Percentiles rank a stretch among this genome's conserved stretches.
Conservation (phyloP, 75 land plant genomes). For the Isoetes taiwanensis region DNA sequence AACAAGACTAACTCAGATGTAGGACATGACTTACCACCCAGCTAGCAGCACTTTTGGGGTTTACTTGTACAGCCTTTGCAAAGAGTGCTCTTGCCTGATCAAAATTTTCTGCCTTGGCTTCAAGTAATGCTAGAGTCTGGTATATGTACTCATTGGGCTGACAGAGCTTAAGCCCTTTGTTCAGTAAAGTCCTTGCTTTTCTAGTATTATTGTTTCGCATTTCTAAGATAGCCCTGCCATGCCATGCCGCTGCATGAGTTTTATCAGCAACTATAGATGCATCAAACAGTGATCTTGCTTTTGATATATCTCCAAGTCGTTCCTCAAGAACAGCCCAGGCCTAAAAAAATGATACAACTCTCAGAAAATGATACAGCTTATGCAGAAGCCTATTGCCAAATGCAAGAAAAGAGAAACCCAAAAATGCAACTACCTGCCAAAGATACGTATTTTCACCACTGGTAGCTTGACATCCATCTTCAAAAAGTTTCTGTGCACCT, state of each 20-base stretch:
- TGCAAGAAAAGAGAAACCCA: not conserved
- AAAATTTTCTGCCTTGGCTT: constrained; percentile 50
- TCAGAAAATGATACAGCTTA: not conserved
- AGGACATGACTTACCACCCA: constrained; percentile 63
- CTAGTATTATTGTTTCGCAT: constrained; percentile 61
- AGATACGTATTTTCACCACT: constrained; percentile 92
- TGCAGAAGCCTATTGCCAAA: not conserved
- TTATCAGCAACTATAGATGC: constrained; percentile 91
- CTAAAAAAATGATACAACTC: constrained; percentile 20
- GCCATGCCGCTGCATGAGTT: constrained; percentile 93
- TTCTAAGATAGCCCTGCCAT: constrained; percentile 95
- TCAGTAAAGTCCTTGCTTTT: constrained; percentile 69
- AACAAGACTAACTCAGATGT: not conserved
- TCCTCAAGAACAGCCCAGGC: constrained; percentile 92
- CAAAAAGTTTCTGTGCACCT: constrained; percentile 72
- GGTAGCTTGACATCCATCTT: constrained; percentile 80
- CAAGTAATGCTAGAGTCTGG: constrained; percentile 86
- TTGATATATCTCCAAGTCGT: constrained; percentile 48
- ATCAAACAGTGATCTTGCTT: constrained; percentile 88
- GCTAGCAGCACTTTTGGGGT: constrained; percentile 96
- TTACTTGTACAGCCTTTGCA: constrained; percentile 58
- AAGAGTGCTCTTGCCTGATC: constrained; percentile 69
- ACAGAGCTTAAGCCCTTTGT: constrained; percentile 65
- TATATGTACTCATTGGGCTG: constrained; percentile 84
- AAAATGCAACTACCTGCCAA: constrained; percentile 99